Percentiles rank a stretch among this genome's conserved stretches.
These are phyloP conservation scores for Condylostoma magnum DNA, from an alignment of 169 alveolate genomes.

Conservation along the genomic window DNA sequence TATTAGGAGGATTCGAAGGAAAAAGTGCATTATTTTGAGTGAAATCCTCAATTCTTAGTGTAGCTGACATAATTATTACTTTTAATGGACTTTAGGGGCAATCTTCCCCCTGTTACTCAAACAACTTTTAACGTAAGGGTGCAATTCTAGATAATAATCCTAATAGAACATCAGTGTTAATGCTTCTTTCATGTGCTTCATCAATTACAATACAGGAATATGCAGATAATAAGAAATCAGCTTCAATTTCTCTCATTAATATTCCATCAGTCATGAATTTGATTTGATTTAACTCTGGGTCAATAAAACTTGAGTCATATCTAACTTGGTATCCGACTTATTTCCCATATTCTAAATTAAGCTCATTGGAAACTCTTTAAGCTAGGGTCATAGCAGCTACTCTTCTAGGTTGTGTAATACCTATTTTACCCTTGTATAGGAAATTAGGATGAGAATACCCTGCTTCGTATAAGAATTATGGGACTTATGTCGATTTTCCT, in stretches of 20 bases:
- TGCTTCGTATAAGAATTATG: slow-evolving; percentile 70
- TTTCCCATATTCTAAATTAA: slow-evolving; percentile 59
- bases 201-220: slow-evolving; percentile 97
- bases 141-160: slow-evolving; percentile 96
- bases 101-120: slow-evolving; percentile 49
- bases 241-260: slow-evolving; percentile 92
- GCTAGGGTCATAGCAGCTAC: slow-evolving; percentile 85
- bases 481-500: slow-evolving; percentile 87
- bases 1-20: slow-evolving; percentile 85
- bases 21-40: slow-evolving; percentile 86
- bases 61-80: slow-evolving; percentile 99
- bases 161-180: slow-evolving; percentile 96
- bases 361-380: slow-evolving; percentile 77
- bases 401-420: slow-evolving; percentile 85
- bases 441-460: too few relatives aligned
- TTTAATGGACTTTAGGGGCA: slow-evolving; percentile 85
- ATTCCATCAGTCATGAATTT: slow-evolving; percentile 99
- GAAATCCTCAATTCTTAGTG: slow-evolving; percentile 92
- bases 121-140: slow-evolving; percentile 74
- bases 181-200: slow-evolving; percentile 99
- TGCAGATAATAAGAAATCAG: slow-evolving; percentile 85
- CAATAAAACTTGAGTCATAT: slow-evolving; percentile 71
- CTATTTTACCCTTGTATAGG: slow-evolving; percentile 45
- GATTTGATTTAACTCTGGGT: slow-evolving; percentile 69
- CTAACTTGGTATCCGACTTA: slow-evolving; percentile 85